These are phyloP conservation scores for Tolypocladium amazonense DNA, from an alignment of 2,329 filamentous ascomycete genomes.

Conservation along the genomic window DNA sequence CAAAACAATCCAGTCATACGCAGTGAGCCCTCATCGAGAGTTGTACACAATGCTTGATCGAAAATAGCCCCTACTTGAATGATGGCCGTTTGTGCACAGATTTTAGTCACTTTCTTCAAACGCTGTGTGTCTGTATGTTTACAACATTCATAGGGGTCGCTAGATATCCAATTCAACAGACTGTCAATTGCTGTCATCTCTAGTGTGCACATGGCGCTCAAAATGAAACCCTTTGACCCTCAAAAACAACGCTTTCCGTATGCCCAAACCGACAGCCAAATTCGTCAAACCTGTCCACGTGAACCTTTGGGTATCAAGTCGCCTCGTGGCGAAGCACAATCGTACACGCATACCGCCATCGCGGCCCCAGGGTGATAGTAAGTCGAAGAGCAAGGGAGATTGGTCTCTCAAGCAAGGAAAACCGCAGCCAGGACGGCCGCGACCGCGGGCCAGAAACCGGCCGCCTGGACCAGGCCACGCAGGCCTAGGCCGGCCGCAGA, in stretches of 20 bases:
- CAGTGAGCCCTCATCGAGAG: not conserved
- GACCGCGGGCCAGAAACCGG: slow-evolving; percentile 40
- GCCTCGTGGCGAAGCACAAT: not conserved
- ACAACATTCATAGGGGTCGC: not conserved
- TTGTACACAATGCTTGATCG: not conserved
- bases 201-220: not conserved
- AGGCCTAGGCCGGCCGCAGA: slow-evolving; percentile 18
- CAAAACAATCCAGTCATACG: not conserved
- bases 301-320: not conserved
- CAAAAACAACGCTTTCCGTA: not conserved
- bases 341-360: not conserved
- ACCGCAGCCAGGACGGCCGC: slow-evolving; percentile 33
- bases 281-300: not conserved
- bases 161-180: not conserved
- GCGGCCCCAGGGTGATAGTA: not conserved
- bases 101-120: not conserved
- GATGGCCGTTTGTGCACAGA: not conserved
- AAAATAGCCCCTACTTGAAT: not conserved
- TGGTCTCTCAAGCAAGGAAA: slow-evolving; percentile 25
- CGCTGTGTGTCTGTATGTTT: not conserved
- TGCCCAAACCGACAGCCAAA: not conserved
- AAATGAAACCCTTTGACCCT: not conserved
- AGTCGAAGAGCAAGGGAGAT: not conserved
- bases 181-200: not conserved
- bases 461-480: slow-evolving; percentile 21